A percentile compares a stretch with the other conserved stretches of the same genome.
These are phyloP conservation scores for Penicillium oxalicum DNA, from an alignment of 2,329 filamentous ascomycete genomes.

Conservation along the genomic window DNA sequence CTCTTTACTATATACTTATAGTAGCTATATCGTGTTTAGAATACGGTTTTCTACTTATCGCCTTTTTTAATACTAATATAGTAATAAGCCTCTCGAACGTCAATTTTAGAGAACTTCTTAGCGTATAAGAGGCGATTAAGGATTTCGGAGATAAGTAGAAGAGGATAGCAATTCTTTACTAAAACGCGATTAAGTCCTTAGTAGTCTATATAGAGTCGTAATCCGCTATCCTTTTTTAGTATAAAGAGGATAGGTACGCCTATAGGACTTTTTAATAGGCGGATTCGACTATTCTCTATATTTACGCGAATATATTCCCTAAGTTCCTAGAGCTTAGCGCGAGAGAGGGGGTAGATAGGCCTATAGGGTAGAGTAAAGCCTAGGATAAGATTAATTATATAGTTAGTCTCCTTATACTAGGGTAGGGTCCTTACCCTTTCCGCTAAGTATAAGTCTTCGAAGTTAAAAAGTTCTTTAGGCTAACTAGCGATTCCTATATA, in stretches of 20 bases:
- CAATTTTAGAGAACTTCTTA: too few relatives aligned
- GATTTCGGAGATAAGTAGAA: background rate
- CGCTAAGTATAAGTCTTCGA: background rate
- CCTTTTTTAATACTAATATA: too few relatives aligned
- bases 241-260: background rate
- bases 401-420: background rate
- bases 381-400: background rate
- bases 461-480: background rate
- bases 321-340: background rate
- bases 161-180: conserved; percentile 1
- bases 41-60: too few relatives aligned
- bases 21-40: too few relatives aligned
- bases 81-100: too few relatives aligned
- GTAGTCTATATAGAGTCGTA: background rate
- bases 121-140: background rate
- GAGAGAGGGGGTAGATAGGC: background rate
- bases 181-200: background rate
- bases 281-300: background rate
- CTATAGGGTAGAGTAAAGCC: background rate
- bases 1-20: too few relatives aligned
- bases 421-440: background rate
- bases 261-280: background rate
- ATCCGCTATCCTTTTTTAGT: background rate
- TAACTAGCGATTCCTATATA: background rate
- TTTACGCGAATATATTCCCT: background rate